Evolutionary conservation across 1,284 basidiomycete genomes (phyloP), one percentile per base, ranked within the genome.

Genomic region (Microbotryum violaceum): DNA sequence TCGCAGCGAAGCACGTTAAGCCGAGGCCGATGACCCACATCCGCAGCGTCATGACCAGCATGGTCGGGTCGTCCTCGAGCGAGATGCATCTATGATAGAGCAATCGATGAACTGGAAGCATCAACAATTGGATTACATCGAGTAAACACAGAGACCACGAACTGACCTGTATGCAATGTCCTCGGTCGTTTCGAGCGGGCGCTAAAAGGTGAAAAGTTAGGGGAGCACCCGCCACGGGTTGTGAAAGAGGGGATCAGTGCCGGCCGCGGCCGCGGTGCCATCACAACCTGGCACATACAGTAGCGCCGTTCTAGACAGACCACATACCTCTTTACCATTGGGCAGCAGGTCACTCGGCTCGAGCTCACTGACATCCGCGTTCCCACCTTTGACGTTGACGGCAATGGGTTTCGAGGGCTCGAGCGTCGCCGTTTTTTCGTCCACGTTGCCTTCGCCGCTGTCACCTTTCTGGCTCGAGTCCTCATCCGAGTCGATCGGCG

Each of bases 41-140:
- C 9, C 59, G 45, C 10, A 56, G 1, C n/a, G 66, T 68, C 60
- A 64, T 62, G 42, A 69, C 45, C 16, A 54, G 49, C 49, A 68
- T 56, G n/a, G 49, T 50, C 16, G 67, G 67, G 55, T 69, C 67
- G 29, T 69, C 65, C 31, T 67, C 65, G 56, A 67, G 65, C 12
- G 65, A 67, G 31, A 67, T 67, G 56, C 65, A 67, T 10, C 54
- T 56, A 42, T 16, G 14, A 53, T 10, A n/a, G 37, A 42, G 12
- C 37, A 12, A 42, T 42, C 37, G 16, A 42, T 3, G 37, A 18
- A 16, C 6, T 18, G 37, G 1, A 6, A 42, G 18, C 14, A 20
- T 25, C 14, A 25, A n/a, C 0, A 53, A 3, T 42, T 12, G 10
- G 5, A 1, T 42, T 14, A 42, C 37, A 31, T 42, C 37, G 31